Conservation (phyloP, 1,284 basidiomycete genomes). For the Sporisorium sorghi region DNA sequence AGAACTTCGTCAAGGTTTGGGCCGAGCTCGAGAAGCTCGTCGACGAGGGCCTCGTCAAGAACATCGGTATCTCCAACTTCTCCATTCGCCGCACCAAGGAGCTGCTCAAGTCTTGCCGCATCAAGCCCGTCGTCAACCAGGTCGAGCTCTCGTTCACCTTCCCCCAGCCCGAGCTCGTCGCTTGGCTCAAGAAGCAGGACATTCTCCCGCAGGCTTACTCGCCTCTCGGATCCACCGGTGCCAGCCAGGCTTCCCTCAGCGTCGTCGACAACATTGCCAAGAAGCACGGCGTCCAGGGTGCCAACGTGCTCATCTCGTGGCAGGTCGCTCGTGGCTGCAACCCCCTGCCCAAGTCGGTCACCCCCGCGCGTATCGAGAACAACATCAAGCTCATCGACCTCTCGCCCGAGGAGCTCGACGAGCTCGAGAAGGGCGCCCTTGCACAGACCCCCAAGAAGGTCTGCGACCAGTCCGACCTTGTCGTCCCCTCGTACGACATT, state of each 20-base stretch:
- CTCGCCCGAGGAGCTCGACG: constrained; percentile 70
- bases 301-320: constrained; percentile 61
- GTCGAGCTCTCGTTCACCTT: constrained; percentile 62
- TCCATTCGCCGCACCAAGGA: constrained; percentile 62
- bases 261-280: constrained; percentile 60
- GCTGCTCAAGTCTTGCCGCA: constrained; percentile 51
- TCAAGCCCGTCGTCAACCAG: constrained; percentile 64
- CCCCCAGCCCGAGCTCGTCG: constrained; percentile 82
- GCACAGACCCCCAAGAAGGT: constrained; percentile 53
- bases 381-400: constrained; percentile 71
- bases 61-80: constrained; percentile 75
- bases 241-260: constrained; percentile 47
- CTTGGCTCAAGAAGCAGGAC: constrained; percentile 73
- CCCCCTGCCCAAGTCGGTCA: constrained; percentile 55
- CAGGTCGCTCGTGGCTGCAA: constrained; percentile 61
- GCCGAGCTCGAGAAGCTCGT: constrained; percentile 60
- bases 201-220: constrained; percentile 62
- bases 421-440: constrained; percentile 71
- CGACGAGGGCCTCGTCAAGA: constrained; percentile 60
- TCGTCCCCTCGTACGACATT: constrained; percentile 56
- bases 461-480: constrained; percentile 59
- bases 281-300: constrained; percentile 56
- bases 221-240: constrained; percentile 57
- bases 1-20: constrained; percentile 57
- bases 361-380: constrained; percentile 55